phyloP scores from a whole-genome alignment of 441 rosid genomes.

The Adansonia rubrostipa region DNA sequence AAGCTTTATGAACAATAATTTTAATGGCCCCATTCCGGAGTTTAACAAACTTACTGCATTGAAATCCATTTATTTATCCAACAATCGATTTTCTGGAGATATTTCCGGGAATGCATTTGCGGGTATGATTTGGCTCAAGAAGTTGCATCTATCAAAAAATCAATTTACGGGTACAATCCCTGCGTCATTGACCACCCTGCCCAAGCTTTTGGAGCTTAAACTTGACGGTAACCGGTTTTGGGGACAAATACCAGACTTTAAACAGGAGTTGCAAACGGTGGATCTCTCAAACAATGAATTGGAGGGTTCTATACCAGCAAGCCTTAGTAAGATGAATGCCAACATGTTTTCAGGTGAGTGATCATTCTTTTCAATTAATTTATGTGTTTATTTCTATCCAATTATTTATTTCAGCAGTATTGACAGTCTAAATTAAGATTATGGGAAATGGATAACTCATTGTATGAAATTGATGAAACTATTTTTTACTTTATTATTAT shows the following conservation, averaged over 20 bases:
- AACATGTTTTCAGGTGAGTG: slow-evolving; percentile 51
- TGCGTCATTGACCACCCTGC: slow-evolving; percentile 43
- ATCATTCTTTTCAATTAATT: no score
- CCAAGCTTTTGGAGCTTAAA: slow-evolving; percentile 59
- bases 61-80: slow-evolving; percentile 59
- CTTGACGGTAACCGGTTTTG: slow-evolving; percentile 67
- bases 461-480: no score
- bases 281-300: slow-evolving; percentile 62
- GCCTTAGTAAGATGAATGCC: slow-evolving; percentile 27
- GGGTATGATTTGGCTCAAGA: slow-evolving; percentile 64
- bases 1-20: slow-evolving; percentile 57
- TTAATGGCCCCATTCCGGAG: slow-evolving; percentile 58
- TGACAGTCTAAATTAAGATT: no score
- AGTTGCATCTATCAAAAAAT: slow-evolving; percentile 51
- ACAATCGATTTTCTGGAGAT: slow-evolving; percentile 57
- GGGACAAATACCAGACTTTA: slow-evolving; percentile 59
- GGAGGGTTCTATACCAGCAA: slow-evolving; percentile 14
- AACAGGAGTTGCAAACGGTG: slow-evolving; percentile 33
- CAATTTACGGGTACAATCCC: slow-evolving; percentile 62
- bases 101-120: slow-evolving; percentile 56
- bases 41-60: slow-evolving; percentile 51
- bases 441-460: no score
- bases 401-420: background rate
- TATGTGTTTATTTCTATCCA: no score
- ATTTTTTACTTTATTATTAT: no score